Conservation (phyloP, 2,329 filamentous ascomycete genomes). For the Cadophora gregata region DNA sequence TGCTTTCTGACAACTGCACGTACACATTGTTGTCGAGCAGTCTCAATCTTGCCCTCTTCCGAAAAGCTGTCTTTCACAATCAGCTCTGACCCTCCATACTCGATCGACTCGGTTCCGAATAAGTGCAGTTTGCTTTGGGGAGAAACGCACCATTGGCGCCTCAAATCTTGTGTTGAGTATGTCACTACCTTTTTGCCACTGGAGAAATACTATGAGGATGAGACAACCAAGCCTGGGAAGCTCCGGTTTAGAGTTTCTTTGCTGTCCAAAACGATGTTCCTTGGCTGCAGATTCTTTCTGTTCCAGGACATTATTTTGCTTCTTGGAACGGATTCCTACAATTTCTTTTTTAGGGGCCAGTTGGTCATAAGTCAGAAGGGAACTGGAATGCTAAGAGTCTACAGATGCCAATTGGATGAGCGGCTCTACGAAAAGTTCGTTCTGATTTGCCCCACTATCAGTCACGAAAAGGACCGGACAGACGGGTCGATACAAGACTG, state of each 20-base stretch:
- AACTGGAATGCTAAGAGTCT: neutral
- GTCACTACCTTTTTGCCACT: neutral
- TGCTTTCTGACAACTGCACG: neutral
- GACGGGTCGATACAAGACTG: neutral
- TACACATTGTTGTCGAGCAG: neutral
- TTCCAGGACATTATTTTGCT: neutral
- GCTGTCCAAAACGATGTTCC: neutral
- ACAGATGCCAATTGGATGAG: neutral
- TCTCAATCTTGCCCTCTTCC: neutral
- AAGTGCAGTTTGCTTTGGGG: neutral
- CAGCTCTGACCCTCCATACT: neutral
- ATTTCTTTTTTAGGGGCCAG: neutral
- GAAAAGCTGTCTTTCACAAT: neutral
- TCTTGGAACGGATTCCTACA: neutral
- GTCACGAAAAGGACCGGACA: neutral
- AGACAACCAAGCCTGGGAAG: neutral
- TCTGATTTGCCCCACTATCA: conserved; percentile 1
- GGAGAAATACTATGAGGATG: neutral
- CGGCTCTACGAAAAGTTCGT: neutral
- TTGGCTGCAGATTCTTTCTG: neutral
- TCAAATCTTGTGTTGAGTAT: neutral
- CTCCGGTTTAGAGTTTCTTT: neutral
- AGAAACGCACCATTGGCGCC: neutral
- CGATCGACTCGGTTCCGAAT: neutral
- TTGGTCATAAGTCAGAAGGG: neutral